Evolutionary conservation across 2,329 filamentous ascomycete species (phyloP), one percentile per base, ranked within the genome.

Genomic region (Aureobasidium sp.): DNA sequence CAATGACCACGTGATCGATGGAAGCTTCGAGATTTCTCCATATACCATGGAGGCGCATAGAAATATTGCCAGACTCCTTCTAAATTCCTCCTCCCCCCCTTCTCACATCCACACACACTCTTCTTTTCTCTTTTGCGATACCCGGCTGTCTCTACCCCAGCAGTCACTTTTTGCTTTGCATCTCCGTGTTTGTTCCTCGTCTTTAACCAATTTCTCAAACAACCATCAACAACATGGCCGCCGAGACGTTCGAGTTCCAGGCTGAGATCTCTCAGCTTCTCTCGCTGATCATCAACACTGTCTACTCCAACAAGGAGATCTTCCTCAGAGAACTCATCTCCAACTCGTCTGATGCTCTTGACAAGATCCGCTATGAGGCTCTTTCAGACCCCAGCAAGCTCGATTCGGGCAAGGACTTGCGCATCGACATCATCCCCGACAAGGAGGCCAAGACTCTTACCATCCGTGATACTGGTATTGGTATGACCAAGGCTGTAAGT

Each of bases 241-340:
- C 71, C 63, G 90, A 97, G 81, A 96, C 90, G 65, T 98, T 98
- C 79, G 91, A 97, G 86, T 98, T 97, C 81, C 93, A 98, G 86
- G 93, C 93, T 86, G 93, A 98, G 88, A 98, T 98, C 73, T 97
- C 91, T 87, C 93, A 98, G 88, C 88, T 98, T 63, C 87, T 98
- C 72, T 90, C 86, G 65, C 88, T 98, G 73, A 98, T 98, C 78
- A 98, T 98, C 84, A 98, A 98, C 88, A 97, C 93, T 63, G 93
- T 98, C 79, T 98, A 97, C 83, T 96, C 90, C 66, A 98, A 98
- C 86, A 98, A 98, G 83, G 93, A 97, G 79, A 97, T 98, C 73
- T 98, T 98, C 85, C 79, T 98, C 68, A 81, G 93, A 86, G 93
- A 98, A 79, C 73, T 98, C 67, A 88, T 98, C 70, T 97, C 93